Percentiles rank a stretch among this genome's conserved stretches.
Conservation (phyloP, 768 basidiomycete species). For the Scleroderma bovista region DNA sequence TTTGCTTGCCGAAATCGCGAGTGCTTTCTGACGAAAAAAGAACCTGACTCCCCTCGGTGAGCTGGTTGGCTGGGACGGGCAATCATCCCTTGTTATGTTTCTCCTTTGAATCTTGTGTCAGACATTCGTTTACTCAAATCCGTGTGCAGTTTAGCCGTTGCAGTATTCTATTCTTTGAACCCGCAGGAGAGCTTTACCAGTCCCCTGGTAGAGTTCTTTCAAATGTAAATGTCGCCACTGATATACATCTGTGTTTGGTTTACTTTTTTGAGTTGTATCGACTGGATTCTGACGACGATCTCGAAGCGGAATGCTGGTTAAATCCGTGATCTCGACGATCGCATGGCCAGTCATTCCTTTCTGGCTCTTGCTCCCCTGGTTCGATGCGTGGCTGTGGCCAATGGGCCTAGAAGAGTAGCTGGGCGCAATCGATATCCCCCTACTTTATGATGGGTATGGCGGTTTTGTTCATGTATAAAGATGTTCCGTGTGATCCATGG, state of each 20-base stretch:
- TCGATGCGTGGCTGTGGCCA: no score
- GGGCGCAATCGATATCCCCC: no score
- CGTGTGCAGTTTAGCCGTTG: neutral
- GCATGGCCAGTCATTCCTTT: neutral
- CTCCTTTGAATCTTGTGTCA: neutral
- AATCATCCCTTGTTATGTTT: neutral
- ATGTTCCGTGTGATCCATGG: slow-evolving; percentile 4
- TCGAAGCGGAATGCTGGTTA: no score
- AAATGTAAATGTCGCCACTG: neutral
- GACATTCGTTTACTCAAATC: neutral
- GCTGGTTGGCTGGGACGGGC: neutral
- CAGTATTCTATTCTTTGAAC: neutral
- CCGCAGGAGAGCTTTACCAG: neutral
- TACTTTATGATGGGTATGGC: no score
- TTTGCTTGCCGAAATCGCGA: neutral
- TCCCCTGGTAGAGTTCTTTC: neutral
- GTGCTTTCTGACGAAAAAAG: neutral
- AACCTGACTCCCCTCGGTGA: neutral
- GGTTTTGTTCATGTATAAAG: neutral
- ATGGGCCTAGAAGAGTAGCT: no score
- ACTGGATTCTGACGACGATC: no score
- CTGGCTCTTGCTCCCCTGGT: neutral
- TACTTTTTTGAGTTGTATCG: no score
- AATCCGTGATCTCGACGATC: no score
- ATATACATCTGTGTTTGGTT: no score